Evolutionary conservation across 208 protist species (phyloP), one percentile per base, ranked within the genome.

Genomic region (Willaertia magna): DNA sequence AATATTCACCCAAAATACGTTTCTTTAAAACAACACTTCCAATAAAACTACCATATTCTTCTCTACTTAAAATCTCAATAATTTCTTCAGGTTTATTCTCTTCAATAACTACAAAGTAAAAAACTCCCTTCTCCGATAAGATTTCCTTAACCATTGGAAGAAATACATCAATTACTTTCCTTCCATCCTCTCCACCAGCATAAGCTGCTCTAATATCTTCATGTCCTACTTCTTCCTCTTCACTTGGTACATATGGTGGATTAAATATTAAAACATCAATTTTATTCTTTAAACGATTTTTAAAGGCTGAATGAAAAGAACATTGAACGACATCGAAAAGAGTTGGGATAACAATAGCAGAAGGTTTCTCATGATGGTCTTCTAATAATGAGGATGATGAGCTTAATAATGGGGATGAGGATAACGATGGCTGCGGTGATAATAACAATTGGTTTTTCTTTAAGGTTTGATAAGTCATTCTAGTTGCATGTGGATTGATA

Each of bases 241-340:
- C 82, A 34, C 42, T 52, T 48, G 82, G 82, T 14, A 85, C 82
- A 42, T 85, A 85, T n/a, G 82, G 82, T 20, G 82, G 82, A 51
- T 85, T 85, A 30, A 85, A 85, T 12, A 85, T 34, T 6, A 85
- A 48, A 6, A 85, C 12, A 42, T 67, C 48, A 20, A 67, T 51
- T 26, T 51, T 51, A 51, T 81, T 78, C 14, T 85, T 44, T 9
- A 85, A 39, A 40, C 82, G 9, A 39, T n/a, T 7, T 16, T 40
- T 34, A 44, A 85, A 42, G 16, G 82, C 61, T 18, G 20, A 34
- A 11, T 9, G 7, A 42, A 85, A 85, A 30, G 22, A n/a, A 7
- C 22, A 40, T 11, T 42, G n/a, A 11, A 85, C 82, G 7, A 85
- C 82, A 67, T 85, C 82, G 12, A 22, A 55, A 9, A 30, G 34